These are phyloP conservation scores for Alternaria dauci DNA, from an alignment of 2,329 filamentous ascomycete species.

Conservation along the genomic window DNA sequence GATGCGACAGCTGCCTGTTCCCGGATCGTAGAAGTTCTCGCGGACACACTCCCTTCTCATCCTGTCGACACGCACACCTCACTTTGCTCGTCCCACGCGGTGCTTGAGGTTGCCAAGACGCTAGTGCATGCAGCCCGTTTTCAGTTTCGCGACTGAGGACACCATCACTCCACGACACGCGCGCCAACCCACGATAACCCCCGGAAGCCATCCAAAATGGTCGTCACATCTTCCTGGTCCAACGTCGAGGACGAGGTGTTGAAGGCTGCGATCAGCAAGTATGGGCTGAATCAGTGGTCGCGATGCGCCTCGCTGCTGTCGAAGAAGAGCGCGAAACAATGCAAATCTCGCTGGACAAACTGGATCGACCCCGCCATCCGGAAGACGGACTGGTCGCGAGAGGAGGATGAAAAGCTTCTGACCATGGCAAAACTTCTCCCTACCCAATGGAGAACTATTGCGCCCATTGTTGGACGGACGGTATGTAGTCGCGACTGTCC, in stretches of 20 bases:
- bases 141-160: slow-evolving; percentile 30
- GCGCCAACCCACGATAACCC: slow-evolving; percentile 11
- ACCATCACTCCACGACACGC: slow-evolving; percentile 24
- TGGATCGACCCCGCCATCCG: slow-evolving; percentile 98
- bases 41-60: not conserved
- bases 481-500: not conserved
- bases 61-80: not conserved
- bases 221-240: slow-evolving; percentile 49
- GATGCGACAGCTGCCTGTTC: not conserved
- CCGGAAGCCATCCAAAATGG: slow-evolving; percentile 64
- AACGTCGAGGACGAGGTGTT: slow-evolving; percentile 92
- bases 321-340: slow-evolving; percentile 97
- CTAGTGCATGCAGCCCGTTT: slow-evolving; percentile 30
- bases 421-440: slow-evolving; percentile 98
- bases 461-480: slow-evolving; percentile 93
- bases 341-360: slow-evolving; percentile 97
- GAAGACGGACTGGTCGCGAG: slow-evolving; percentile 98
- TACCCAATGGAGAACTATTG: slow-evolving; percentile 98
- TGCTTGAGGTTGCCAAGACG: slow-evolving; percentile 27
- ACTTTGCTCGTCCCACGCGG: slow-evolving; percentile 1
- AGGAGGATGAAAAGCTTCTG: slow-evolving; percentile 96
- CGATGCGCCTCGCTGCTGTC: slow-evolving; percentile 96
- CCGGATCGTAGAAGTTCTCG: not conserved
- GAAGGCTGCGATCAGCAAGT: slow-evolving; percentile 70
- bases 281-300: slow-evolving; percentile 78